Percentiles rank a stretch among this genome's conserved stretches.
These are phyloP conservation scores for Boletus subparvulus DNA, from an alignment of 768 basidiomycete genomes.

Conservation along the genomic window DNA sequence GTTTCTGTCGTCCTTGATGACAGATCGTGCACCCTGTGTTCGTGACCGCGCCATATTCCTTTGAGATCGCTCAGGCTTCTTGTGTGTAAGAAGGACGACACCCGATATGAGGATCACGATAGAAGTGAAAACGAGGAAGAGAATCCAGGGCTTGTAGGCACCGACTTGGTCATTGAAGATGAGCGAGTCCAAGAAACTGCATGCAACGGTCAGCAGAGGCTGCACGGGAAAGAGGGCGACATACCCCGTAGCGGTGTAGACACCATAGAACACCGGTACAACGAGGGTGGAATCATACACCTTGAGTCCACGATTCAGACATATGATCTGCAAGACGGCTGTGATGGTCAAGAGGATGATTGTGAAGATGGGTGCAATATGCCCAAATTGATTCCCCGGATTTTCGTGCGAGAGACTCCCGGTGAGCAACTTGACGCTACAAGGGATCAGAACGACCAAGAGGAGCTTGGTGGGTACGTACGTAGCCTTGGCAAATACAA, in stretches of 20 bases:
- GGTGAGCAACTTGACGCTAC: conserved; percentile 76
- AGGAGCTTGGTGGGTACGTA: conserved; percentile 13
- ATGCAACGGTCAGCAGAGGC: conserved; percentile 6
- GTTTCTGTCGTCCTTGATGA: conserved; percentile 13
- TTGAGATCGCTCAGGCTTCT: conserved; percentile 67
- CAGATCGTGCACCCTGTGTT: conserved; percentile 25
- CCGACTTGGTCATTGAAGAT: conserved; percentile 84
- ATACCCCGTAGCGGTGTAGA: conserved; percentile 82
- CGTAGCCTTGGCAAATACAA: conserved; percentile 73
- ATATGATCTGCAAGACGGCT: conserved; percentile 87
- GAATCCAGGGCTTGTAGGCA: conserved; percentile 84
- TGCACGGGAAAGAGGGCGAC: conserved; percentile 17
- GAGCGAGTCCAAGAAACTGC: conserved; percentile 61
- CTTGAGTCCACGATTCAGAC: conserved; percentile 85
- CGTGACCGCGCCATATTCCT: conserved; percentile 30
- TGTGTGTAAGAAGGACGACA: conserved; percentile 90
- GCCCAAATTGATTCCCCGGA: conserved; percentile 84
- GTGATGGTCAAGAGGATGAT: conserved; percentile 61
- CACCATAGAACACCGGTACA: conserved; percentile 93
- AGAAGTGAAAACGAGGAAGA: conserved; percentile 84
- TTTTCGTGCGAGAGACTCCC: conserved; percentile 77
- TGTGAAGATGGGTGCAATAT: conserved; percentile 76
- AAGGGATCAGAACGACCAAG: conserved; percentile 7
- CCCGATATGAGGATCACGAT: conserved; percentile 86
- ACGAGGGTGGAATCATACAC: conserved; percentile 90